phyloP scores from a whole-genome alignment of 2,329 filamentous ascomycete species.

The Spiromastix sp. region DNA sequence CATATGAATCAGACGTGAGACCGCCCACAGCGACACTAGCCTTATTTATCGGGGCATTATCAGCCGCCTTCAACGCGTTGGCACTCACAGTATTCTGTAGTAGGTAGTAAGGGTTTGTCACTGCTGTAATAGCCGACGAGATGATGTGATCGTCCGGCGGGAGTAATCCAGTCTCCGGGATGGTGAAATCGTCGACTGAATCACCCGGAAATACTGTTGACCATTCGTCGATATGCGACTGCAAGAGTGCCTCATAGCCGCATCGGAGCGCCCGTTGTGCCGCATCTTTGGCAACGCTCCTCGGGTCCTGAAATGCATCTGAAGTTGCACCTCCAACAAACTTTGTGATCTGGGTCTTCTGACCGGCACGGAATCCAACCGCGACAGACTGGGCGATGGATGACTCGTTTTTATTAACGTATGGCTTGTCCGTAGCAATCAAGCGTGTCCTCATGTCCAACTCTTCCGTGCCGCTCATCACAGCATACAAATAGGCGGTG shows the following conservation, averaged over 20 bases:
- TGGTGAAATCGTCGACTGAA: slow-evolving; percentile 53
- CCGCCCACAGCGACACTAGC: slow-evolving; percentile 61
- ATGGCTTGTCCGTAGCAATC: slow-evolving; percentile 35
- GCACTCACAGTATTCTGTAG: slow-evolving; percentile 41
- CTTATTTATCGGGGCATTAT: slow-evolving; percentile 44
- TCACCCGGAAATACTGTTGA: slow-evolving; percentile 47
- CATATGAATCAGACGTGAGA: slow-evolving; percentile 57
- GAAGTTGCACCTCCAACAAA: slow-evolving; percentile 59
- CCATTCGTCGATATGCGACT: slow-evolving; percentile 54
- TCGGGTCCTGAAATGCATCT: slow-evolving; percentile 54
- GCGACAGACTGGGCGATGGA: slow-evolving; percentile 54
- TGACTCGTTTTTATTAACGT: slow-evolving; percentile 48
- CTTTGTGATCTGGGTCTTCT: slow-evolving; percentile 50
- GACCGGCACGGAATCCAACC: slow-evolving; percentile 42
- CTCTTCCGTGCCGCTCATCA: slow-evolving; percentile 28
- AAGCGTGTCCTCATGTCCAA: slow-evolving; percentile 34
- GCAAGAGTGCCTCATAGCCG: slow-evolving; percentile 47
- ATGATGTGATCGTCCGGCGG: slow-evolving; percentile 47
- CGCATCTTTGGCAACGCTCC: slow-evolving; percentile 45
- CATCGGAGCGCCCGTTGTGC: slow-evolving; percentile 38
- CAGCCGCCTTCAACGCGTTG: slow-evolving; percentile 42
- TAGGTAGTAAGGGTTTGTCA: slow-evolving; percentile 38
- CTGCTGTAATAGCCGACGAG: slow-evolving; percentile 40
- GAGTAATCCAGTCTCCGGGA: slow-evolving; percentile 46
- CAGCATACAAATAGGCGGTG: slow-evolving; percentile 48